Conservation (phyloP, 1,284 basidiomycete species). For the Golubevia pallescens region DNA sequence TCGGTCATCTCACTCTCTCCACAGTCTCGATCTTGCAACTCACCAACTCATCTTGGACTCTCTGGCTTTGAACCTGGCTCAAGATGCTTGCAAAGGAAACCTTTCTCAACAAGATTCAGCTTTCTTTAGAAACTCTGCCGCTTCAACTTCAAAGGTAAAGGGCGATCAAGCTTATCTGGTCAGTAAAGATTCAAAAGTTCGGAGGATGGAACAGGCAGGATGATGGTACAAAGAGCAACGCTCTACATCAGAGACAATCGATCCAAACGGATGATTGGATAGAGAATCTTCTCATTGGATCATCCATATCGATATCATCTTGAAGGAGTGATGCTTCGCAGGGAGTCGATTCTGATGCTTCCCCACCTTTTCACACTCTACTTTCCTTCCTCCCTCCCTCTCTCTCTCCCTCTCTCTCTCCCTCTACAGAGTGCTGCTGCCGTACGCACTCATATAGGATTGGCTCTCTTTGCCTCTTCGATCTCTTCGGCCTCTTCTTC, state of each 20-base stretch:
- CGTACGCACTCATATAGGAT: slow-evolving; percentile 47
- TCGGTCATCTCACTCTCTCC: neutral
- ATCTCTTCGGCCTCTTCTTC: slow-evolving; percentile 44
- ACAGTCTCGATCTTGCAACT: slow-evolving; percentile 71
- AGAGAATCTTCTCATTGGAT: too few relatives aligned
- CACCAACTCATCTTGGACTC: slow-evolving; percentile 81
- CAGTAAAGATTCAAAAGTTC: too few relatives aligned
- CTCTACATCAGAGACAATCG: too few relatives aligned
- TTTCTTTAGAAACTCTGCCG: slow-evolving; percentile 22
- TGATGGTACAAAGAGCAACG: too few relatives aligned
- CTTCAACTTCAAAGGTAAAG: slow-evolving; percentile 21
- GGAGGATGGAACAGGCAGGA: too few relatives aligned
- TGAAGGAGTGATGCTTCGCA: neutral
- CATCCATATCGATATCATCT: too few relatives aligned
- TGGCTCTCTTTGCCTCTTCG: slow-evolving; percentile 54
- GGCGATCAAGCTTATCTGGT: slow-evolving; percentile 13
- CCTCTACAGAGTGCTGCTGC: slow-evolving; percentile 27
- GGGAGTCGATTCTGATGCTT: neutral
- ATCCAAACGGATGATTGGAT: too few relatives aligned
- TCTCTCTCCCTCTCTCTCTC: too few relatives aligned
- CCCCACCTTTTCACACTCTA: neutral
- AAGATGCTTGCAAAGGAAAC: slow-evolving; percentile 30
- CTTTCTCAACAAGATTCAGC: slow-evolving; percentile 28
- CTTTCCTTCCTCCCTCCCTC: neutral
- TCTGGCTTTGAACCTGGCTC: slow-evolving; percentile 73